Evolutionary conservation across 208 protist species (phyloP).

Genomic region (Strigomonas culicis): DNA sequence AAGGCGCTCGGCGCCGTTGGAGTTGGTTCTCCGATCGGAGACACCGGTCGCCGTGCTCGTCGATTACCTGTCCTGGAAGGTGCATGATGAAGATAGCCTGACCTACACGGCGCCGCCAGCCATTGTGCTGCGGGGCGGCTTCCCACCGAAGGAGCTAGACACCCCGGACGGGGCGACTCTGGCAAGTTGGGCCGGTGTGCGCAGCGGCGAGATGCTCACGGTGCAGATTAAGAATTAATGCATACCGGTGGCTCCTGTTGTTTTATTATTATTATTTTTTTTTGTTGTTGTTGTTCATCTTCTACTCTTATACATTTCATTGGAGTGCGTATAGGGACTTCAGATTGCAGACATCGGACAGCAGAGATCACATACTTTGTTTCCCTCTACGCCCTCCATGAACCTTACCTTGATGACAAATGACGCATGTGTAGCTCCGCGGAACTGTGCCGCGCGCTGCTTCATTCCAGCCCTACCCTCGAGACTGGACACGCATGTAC

Average conservation of each 20-base stretch:
- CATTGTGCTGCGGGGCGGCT: constrained; percentile 33
- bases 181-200: constrained; percentile 30
- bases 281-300: background rate
- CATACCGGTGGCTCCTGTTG: background rate
- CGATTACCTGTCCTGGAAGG: constrained; percentile 54
- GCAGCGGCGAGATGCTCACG: constrained; percentile 60
- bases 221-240: constrained; percentile 31
- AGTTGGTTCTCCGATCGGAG: constrained; percentile 43
- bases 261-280: background rate
- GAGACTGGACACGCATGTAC: background rate
- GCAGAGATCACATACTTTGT: background rate
- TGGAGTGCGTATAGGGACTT: background rate
- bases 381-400: too few relatives aligned
- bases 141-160: constrained; percentile 50
- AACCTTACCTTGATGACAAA: background rate
- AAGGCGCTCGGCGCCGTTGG: constrained; percentile 34
- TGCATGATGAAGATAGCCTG: constrained; percentile 28
- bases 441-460: background rate
- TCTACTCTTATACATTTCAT: background rate
- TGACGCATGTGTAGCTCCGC: background rate
- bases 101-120: constrained; percentile 28
- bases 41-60: constrained; percentile 50
- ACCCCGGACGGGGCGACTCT: constrained; percentile 15
- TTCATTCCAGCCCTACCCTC: background rate
- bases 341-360: background rate